Evolutionary conservation across 2,329 filamentous ascomycete genomes (phyloP), one percentile per base, ranked within the genome.

Genomic region (Ascosphaera pollenicola): DNA sequence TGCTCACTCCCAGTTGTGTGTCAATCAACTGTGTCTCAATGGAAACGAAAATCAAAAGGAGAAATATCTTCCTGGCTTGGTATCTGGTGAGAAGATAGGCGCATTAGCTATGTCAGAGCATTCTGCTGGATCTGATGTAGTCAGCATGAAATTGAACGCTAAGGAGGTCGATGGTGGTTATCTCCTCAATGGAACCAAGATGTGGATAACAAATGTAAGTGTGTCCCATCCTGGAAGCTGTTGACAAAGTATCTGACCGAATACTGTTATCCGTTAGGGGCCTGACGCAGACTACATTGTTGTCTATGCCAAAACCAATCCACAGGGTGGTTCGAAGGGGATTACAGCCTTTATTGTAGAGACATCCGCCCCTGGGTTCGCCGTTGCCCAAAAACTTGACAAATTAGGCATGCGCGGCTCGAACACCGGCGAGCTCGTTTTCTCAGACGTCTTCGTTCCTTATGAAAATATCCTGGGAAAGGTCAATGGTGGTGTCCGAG

Each of bases 381-480:
- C 74, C 45, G 85, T 83, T 50, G 75, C 83, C 5, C 70, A 82
- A 44, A 95, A 95, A 61, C 73, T 95, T 15, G 87, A 95, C 66
- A 95, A 98, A 63, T 78, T 98, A 58, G 89, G 89, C 48, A 98
- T 98, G 89, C 73, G 89, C 41, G 89, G 89, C 42, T 89, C 80
- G 48, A 94, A 94, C 60, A 95, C 89, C 0, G 89, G 89, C 50
- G 89, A 95, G 59, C 70, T 95, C 17, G 70, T 87, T 41, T 91
- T 95, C 48, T 84, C 93, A 45, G 68, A 77, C 47, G 83, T 94
- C 42, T 93, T 94, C 53, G 83, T 95, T 5, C 84, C 89, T 3
- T 62, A 65, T 7, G 77, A 78, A 50, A 82, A 92, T 55, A 60
- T 94, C 0, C 69, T 98, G 1, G 89, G 89, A 21, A 58, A 70